Conservation (phyloP, 495 filamentous ascomycete genomes). For the Staphylotrichum longicolle region DNA sequence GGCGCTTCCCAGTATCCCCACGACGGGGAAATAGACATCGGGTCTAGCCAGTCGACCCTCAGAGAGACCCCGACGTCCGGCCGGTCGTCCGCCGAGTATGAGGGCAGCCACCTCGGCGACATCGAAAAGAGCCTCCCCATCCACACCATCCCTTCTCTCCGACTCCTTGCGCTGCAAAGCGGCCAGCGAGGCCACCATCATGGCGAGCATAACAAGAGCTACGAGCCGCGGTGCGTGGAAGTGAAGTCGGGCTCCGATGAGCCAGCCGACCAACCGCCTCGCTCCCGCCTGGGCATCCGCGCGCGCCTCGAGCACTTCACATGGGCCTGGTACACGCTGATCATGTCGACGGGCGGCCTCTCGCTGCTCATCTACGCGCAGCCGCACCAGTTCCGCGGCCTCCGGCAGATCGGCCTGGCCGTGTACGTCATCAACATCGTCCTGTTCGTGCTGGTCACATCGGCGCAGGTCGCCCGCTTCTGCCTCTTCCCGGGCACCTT, state of each 20-base stretch:
- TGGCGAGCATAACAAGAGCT: neutral
- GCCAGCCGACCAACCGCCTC: slow-evolving; percentile 4
- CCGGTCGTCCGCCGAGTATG: slow-evolving; percentile 10
- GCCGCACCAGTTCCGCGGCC: slow-evolving; percentile 58
- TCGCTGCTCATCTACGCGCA: slow-evolving; percentile 59
- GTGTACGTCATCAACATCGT: slow-evolving; percentile 64
- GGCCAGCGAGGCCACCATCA: neutral
- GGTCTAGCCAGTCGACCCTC: slow-evolving; percentile 1
- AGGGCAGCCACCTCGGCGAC: slow-evolving; percentile 11
- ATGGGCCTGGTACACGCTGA: slow-evolving; percentile 69
- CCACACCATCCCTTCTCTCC: slow-evolving; percentile 15
- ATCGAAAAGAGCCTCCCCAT: slow-evolving; percentile 20
- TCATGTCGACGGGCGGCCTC: slow-evolving; percentile 67
- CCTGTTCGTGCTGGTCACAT: slow-evolving; percentile 55
- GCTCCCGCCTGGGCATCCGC: slow-evolving; percentile 23
- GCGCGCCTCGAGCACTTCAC: slow-evolving; percentile 63
- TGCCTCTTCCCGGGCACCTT: slow-evolving; percentile 51
- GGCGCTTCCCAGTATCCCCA: neutral
- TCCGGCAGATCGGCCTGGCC: slow-evolving; percentile 57
- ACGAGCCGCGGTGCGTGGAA: neutral
- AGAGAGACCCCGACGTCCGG: neutral
- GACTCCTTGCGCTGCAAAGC: neutral
- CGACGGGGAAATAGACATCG: neutral
- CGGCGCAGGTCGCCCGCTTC: slow-evolving; percentile 57
- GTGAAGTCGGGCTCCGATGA: slow-evolving; percentile 1